Conservation (phyloP, 805 yeast species). For the Ogataea angusta region DNA sequence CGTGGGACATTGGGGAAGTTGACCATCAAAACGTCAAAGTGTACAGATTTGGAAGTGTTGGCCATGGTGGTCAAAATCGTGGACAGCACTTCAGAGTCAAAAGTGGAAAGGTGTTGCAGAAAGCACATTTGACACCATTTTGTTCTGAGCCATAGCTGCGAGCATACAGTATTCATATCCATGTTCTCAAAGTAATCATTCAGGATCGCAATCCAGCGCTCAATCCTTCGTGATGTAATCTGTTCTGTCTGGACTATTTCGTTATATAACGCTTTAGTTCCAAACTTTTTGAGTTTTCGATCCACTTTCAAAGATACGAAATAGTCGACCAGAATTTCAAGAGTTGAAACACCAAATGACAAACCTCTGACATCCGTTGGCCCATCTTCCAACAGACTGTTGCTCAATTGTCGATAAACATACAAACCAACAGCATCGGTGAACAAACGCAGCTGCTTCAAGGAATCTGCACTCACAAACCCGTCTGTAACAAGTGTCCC, state of each 20-base stretch:
- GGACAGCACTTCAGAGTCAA: constrained; percentile 35
- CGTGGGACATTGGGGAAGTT: constrained; percentile 62
- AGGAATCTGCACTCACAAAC: constrained; percentile 14
- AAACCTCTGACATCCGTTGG: neutral
- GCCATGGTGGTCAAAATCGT: constrained; percentile 29
- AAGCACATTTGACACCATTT: constrained; percentile 49
- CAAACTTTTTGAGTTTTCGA: constrained; percentile 21
- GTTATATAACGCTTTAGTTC: constrained; percentile 14
- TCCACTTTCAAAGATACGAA: constrained; percentile 34
- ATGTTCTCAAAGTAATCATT: constrained; percentile 24
- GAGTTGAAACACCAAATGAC: constrained; percentile 34
- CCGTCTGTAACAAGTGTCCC: constrained; percentile 27
- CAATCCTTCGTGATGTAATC: constrained; percentile 40
- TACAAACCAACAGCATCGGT: constrained; percentile 29
- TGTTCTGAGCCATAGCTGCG: constrained; percentile 33
- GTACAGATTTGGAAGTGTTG: constrained; percentile 14
- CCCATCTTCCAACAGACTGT: constrained; percentile 1
- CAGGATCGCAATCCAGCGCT: constrained; percentile 46
- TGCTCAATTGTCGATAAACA: constrained; percentile 17
- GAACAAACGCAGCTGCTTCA: constrained; percentile 21
- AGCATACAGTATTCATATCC: neutral
- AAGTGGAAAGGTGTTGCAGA: constrained; percentile 34
- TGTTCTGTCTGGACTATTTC: constrained; percentile 39
- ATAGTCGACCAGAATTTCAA: constrained; percentile 43
- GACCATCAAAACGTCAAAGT: constrained; percentile 41